Conservation (phyloP, 805 yeast species). For the Ogataea henricii region DNA sequence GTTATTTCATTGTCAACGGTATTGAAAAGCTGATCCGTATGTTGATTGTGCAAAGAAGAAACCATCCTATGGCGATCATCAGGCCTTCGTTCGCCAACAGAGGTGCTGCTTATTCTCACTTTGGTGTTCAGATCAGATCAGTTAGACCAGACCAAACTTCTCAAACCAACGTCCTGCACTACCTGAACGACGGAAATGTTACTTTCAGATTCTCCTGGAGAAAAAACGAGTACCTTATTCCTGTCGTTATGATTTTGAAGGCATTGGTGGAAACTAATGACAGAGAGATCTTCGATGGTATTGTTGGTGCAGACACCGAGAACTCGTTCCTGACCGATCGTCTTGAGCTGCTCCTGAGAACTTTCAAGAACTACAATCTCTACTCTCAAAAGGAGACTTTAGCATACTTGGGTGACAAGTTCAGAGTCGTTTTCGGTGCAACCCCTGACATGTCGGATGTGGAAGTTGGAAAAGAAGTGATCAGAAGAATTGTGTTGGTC, state of each 20-base stretch:
- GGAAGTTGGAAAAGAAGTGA: slow-evolving; percentile 86
- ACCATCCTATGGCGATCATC: slow-evolving; percentile 96
- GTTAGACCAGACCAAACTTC: slow-evolving; percentile 98
- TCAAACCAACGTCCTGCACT: slow-evolving; percentile 96
- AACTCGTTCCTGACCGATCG: slow-evolving; percentile 98
- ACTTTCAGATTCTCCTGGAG: slow-evolving; percentile 97
- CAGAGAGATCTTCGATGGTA: slow-evolving; percentile 94
- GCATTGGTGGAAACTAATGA: slow-evolving; percentile 90
- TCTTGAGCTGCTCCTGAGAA: slow-evolving; percentile 86
- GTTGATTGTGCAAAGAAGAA: slow-evolving; percentile 97
- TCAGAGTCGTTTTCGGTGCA: slow-evolving; percentile 89
- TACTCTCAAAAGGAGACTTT: slow-evolving; percentile 85
- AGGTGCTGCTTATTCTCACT: slow-evolving; percentile 86
- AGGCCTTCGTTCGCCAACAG: slow-evolving; percentile 94
- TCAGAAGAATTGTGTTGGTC: slow-evolving; percentile 83
- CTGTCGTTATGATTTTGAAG: slow-evolving; percentile 88
- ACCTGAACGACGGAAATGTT: slow-evolving; percentile 92
- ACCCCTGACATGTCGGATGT: slow-evolving; percentile 85
- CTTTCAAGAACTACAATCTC: slow-evolving; percentile 79
- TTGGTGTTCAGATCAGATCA: slow-evolving; percentile 90
- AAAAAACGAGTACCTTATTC: slow-evolving; percentile 91
- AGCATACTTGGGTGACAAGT: slow-evolving; percentile 93
- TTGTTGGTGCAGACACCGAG: slow-evolving; percentile 82
- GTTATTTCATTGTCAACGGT: slow-evolving; percentile 94
- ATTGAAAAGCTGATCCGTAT: slow-evolving; percentile 94